Conservation (phyloP, 2,329 filamentous ascomycete genomes). For the Aspergillus udagawae region DNA sequence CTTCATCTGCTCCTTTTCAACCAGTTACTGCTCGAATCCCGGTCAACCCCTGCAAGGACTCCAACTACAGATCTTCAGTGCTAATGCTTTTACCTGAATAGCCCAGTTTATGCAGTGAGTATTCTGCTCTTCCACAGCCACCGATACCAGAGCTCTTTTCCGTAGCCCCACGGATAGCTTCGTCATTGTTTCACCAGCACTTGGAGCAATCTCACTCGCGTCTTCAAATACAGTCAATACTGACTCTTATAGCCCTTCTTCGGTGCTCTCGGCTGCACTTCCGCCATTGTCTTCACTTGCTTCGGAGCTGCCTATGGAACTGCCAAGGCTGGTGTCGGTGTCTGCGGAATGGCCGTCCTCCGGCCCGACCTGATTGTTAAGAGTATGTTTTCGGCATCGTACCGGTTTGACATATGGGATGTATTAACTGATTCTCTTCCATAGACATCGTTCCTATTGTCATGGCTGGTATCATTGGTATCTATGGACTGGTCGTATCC, state of each 20-base stretch:
- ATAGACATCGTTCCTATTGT: slow-evolving; percentile 98
- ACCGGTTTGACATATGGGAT: not conserved
- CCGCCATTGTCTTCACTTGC: slow-evolving; percentile 93
- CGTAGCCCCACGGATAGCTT: slow-evolving; percentile 9
- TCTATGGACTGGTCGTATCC: slow-evolving; percentile 88
- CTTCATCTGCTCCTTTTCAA: slow-evolving; percentile 27
- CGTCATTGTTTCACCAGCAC: slow-evolving; percentile 9
- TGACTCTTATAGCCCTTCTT: slow-evolving; percentile 70
- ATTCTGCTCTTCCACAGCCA: slow-evolving; percentile 10
- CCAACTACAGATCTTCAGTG: not conserved
- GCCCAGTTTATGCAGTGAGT: slow-evolving; percentile 99
- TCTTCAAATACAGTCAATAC: not conserved
- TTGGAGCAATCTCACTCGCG: slow-evolving; percentile 5
- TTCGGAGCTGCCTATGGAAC: slow-evolving; percentile 97
- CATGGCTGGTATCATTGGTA: slow-evolving; percentile 99
- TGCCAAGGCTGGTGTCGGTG: slow-evolving; percentile 98
- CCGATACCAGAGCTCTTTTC: not conserved
- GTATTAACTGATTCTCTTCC: slow-evolving; percentile 13
- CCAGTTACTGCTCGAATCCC: not conserved
- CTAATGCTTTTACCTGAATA: slow-evolving; percentile 42
- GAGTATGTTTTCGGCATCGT: slow-evolving; percentile 62
- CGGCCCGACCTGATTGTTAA: slow-evolving; percentile 98
- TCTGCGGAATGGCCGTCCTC: slow-evolving; percentile 96
- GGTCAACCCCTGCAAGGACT: not conserved
- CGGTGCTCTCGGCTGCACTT: slow-evolving; percentile 93